Percentiles rank a stretch among this genome's conserved stretches.
phyloP scores from a whole-genome alignment of 805 yeast genomes.

The Ogataea nonfermentans region DNA sequence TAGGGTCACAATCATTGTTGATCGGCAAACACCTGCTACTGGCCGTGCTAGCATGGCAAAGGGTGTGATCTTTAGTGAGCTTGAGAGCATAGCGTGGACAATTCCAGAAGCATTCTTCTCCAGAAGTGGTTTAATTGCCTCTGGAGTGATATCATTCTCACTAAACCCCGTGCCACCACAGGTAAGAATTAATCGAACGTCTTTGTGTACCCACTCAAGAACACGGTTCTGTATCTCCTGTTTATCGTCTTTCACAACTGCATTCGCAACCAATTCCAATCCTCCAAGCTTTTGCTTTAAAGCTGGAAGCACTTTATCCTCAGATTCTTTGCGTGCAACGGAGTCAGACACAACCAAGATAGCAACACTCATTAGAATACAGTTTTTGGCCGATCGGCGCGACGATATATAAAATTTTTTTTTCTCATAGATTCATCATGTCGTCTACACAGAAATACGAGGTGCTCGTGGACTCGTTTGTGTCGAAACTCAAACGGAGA shows the following conservation, averaged over 20 bases:
- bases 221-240: constrained; percentile 33
- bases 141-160: constrained; percentile 47
- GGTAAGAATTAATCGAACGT: constrained; percentile 39
- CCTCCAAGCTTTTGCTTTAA: constrained; percentile 20
- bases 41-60: constrained; percentile 50
- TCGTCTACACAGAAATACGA: constrained; percentile 28
- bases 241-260: constrained; percentile 38
- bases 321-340: constrained; percentile 31
- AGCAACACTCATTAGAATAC: constrained; percentile 24
- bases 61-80: constrained; percentile 44
- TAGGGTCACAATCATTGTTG: constrained; percentile 41
- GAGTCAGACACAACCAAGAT: constrained; percentile 43
- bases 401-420: constrained; percentile 8
- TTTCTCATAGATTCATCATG: constrained; percentile 5
- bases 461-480: constrained; percentile 33
- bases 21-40: constrained; percentile 43
- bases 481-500: constrained; percentile 68
- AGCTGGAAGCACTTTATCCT: constrained; percentile 36
- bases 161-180: constrained; percentile 57
- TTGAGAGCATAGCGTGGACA: constrained; percentile 45
- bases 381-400: constrained; percentile 5
- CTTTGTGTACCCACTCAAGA: constrained; percentile 27
- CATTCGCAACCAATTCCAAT: constrained; percentile 14
- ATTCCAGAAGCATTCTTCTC: constrained; percentile 49
- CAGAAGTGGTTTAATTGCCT: constrained; percentile 43